Base-by-base conservation (phyloP, 805 yeast genomes). In the Metschnikowia anglica region DNA sequence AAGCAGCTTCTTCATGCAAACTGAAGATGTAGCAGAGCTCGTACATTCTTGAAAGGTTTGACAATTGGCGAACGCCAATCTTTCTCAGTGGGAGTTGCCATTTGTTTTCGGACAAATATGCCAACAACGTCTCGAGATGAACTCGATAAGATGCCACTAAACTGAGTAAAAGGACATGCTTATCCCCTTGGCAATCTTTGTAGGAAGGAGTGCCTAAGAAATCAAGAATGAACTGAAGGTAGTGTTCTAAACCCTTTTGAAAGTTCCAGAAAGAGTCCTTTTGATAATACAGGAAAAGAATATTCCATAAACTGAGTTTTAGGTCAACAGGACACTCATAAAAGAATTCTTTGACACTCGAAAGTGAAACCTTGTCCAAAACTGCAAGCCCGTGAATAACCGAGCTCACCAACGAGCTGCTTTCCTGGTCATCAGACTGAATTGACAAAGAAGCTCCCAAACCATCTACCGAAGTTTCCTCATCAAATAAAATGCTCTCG, bases 231-330 rank as follows among this genome's bases (percentile, higher is more conserved):
- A 79, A 63, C 2, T 59, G 55, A 2, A 88, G 44, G 11, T 78
- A 76, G 20, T 66, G 68, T 33, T 77, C 78, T 49, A 83, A 76
- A 0, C 86, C 81, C 13, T 54, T 51, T 29, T 72, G 67, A 25
- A 74, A 70, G 18, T 73, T 68, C 0, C 60, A 60, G 2, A 62
- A 31, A 17, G 57, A 48, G 12, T 50, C 53, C 7, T 54, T 58
- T 17, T 55, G 57, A 52, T 84, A 86, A 42, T 74, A 74, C 48
- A 75, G 78, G 36, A 88, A 72, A 13, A 90, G 65, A 18, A 84
- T 72, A 24, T 77, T 79, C 95, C 97, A 90, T 2, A 93, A 63
- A 41, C 82, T 81, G 28, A 89, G 64, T 43, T 77, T 78, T 58
- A 88, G 73, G 17, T 79, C 83, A 17, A 84, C 66, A 0, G 93